Base-by-base conservation (phyloP, 805 yeast species). In the Komagataella kurtzmanii region DNA sequence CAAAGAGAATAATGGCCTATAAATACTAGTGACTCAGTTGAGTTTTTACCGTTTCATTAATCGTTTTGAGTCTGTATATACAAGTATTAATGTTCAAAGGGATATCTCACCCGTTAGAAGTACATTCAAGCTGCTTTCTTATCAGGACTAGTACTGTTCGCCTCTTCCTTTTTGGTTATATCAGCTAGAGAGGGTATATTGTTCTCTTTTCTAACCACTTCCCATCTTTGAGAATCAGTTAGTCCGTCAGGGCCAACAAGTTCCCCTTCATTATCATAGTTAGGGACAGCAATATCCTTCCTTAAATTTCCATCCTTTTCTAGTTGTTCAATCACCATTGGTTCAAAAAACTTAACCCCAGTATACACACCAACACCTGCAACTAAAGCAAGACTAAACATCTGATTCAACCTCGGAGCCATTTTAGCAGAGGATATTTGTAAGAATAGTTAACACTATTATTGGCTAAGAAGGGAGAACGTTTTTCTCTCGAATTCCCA, bases 341-440 rank as follows among this genome's bases (percentile, higher is more conserved):
- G 95, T 57, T 82, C 82, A 70, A 87, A 85, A 65, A 85, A 85
- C 60, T 75, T 78, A 52, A 79, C 65, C 2, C 86, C 87, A 17
- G 75, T 69, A 57, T 74, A 76, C 3, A 74, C 67, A 3, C 81
- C 80, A 5, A 66, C 51, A 10, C 63, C 65, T 0, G 61, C 58
- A 46, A 66, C 59, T 21, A 66, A 58, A 4, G 59, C 47, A 12
- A 65, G 52, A 12, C 44, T 24, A 19, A 45, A 12, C 14, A 49
- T 49, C 24, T 49, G 51, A 21, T 49, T 23, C 6, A 44, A 30
- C 30, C 40, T 48, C 8, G 49, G 49, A 24, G 49, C 49, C 49
- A 48, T 48, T 30, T 10, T 17, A 45, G 46, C 46, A 7, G 40
- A 8, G 14, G 14, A 30, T 5, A 2, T 10, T 30, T 30, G 10